Evolutionary conservation across 306 rosid genomes (phyloP).

Genomic region (Medicago arabica): DNA sequence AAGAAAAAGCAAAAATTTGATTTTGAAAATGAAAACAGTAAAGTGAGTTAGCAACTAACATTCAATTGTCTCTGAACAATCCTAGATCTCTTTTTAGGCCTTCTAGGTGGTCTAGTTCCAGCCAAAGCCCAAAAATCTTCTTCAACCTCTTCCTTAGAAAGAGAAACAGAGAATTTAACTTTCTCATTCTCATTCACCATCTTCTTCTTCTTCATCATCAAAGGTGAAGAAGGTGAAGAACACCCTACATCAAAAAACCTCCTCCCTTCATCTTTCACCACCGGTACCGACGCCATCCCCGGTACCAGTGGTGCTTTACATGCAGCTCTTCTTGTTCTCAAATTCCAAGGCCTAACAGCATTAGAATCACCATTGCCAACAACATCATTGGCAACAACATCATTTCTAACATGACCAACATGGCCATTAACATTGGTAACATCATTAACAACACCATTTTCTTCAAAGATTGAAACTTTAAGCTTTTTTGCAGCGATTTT

Average conservation of each 20-base stretch:
- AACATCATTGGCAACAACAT: not conserved
- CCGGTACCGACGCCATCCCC: constrained; percentile 11
- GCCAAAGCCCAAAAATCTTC: constrained; percentile 54
- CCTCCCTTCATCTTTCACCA: constrained; percentile 40
- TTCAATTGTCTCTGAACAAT: constrained; percentile 61
- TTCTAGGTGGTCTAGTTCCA: constrained; percentile 55
- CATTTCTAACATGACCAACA: not conserved
- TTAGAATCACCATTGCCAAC: not conserved
- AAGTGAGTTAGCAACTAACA: constrained; percentile 43
- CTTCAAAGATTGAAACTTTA: constrained; percentile 46
- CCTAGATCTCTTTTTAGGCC: constrained; percentile 64
- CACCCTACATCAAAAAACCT: constrained; percentile 41
- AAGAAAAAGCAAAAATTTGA: not conserved
- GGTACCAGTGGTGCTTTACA: constrained; percentile 47
- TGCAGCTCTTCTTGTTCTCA: constrained; percentile 68
- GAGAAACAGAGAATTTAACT: constrained; percentile 45
- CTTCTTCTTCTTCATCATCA: constrained; percentile 38
- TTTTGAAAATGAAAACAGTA: not conserved
- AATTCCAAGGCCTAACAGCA: constrained; percentile 57
- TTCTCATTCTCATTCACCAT: constrained; percentile 11
- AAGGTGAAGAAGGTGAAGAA: constrained; percentile 40
- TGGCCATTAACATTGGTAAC: not conserved
- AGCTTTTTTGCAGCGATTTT: constrained; percentile 50
- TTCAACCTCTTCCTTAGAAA: constrained; percentile 62
- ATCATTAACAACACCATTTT: not conserved